Evolutionary conservation across 2,329 filamentous ascomycete genomes (phyloP), one percentile per base, ranked within the genome.

Genomic region (Fusarium newnesense): DNA sequence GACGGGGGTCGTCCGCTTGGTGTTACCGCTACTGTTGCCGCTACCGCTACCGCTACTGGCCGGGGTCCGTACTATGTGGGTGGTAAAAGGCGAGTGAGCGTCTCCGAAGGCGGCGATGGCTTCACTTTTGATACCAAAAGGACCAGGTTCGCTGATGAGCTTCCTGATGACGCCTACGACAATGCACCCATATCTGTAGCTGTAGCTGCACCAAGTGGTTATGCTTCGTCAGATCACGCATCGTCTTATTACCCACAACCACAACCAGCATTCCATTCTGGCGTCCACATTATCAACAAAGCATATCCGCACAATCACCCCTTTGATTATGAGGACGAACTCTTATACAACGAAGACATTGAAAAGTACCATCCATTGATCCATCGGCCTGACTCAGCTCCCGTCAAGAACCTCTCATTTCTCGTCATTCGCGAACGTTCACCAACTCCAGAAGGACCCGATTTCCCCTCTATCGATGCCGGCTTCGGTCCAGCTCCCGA

Each of bases 31-130:
- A 60, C 73, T 56, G 73, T 73, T 68, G 58, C 72, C 57, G 52
- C 59, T 50, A 59, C 72, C 37, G 72, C 72, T 69, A 59, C 72
- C 37, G 52, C 52, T 68, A 59, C 73, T 46, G 69, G 64, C 63
- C 70, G 64, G 62, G 73, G 64, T 58, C 78, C 76, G 40, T 80
- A 82, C 70, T 64, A 80, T 67, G 76, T 78, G 32, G 80, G 77
- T 65, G 83, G 80, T 66, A 85, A 85, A 77, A 82, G 83, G 54
- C 80, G 82, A 36, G 79, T 82, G 62, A 82, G 80, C 73, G 75
- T 81, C 54, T 77, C 79, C 57, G 80, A 82, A 46, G 77, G 79
- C 59, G 75, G 79, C 66, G 79, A 81, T 73, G 70, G 69, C 70
- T 75, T 76, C 67, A 61, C 53, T 59, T 69, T 72, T 46, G 68